Evolutionary conservation across 208 protist species (phyloP), one percentile per base, ranked within the genome.

Genomic region (Eutreptiella sp.): DNA sequence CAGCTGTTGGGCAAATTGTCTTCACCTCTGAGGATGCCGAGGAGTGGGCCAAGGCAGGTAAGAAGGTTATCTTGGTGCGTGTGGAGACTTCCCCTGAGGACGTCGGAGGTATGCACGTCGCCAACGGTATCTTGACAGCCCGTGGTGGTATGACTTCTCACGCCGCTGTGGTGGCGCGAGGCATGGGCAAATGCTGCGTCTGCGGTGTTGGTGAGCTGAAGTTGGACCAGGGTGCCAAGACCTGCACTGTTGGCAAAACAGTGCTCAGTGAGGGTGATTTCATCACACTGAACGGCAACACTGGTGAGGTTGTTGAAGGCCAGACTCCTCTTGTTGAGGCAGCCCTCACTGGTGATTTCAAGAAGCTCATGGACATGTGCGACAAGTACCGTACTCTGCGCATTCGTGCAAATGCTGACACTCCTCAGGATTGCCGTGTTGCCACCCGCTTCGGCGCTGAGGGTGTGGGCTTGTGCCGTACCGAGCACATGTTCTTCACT

Each of bases 401-500:
- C 33, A 86, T 95, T 26, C 81, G 81, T 45, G 81, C 87, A 19
- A 95, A 95, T 63, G 90, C 89, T 2, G 90, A 95, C 35, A 94
- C 84, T 41, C 76, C 80, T 5, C 23, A 26, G 19, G 90, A 94
- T 62, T 66, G 81, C 23, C 42, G 35, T 31, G 83, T 67, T 28
- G 89, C 89, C 26, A 52, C 70, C 48, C 57, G 68, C 46, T 94
- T 94, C 64, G 90, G 90, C 36, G 86, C 88, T n/a, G 81, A 93
- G 69, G 92, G 92, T 53, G 87, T 95, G 63, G 92, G 92, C 27
- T 83, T 96, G 36, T 84, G 79, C 73, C 76, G 92, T 28, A 97
- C 92, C 31, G 92, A 97, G 84, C 90, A 96, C 77, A 95, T 96
- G 92, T 97, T 97, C 82, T 93, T 95, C 63, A 77, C 83, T 53